phyloP scores from a whole-genome alignment of 306 rosid genomes.

The Rosa rugosa region DNA sequence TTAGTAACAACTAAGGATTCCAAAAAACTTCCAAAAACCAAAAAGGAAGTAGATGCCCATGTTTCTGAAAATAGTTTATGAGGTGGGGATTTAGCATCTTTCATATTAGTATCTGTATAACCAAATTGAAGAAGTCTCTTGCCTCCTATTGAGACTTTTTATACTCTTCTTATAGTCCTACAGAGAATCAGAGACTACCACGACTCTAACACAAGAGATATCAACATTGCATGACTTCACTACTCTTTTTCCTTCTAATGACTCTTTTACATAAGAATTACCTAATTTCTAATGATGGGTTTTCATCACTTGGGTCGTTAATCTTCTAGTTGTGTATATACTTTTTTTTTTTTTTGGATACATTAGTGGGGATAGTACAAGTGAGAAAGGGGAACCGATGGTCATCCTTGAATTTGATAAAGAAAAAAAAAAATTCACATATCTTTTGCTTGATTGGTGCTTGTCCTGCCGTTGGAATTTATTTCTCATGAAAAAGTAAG shows the following conservation, averaged over 20 bases:
- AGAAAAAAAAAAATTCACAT: neutral
- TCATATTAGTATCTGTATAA: constrained; percentile 4
- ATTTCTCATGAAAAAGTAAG: constrained; percentile 48
- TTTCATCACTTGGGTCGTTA: neutral
- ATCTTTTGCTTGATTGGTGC: constrained; percentile 76
- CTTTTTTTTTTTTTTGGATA: neutral
- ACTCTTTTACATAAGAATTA: neutral
- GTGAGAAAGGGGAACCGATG: neutral
- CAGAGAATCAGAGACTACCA: too few species aligned
- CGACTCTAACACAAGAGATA: too few species aligned
- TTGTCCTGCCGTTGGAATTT: constrained; percentile 40
- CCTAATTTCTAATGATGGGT: neutral
- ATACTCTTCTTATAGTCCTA: neutral
- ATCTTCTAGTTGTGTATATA: neutral
- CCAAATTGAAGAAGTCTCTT: neutral
- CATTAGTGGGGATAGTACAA: too few species aligned
- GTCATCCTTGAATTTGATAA: neutral
- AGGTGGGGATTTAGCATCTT: constrained; percentile 65
- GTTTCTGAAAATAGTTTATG: constrained; percentile 49
- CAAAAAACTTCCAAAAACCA: constrained; percentile 34
- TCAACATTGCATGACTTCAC: too few species aligned
- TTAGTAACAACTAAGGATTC: constrained; percentile 70
- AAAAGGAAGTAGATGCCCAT: constrained; percentile 51
- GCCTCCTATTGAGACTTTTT: neutral
- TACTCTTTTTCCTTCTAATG: too few species aligned